Percentiles rank a stretch among this genome's conserved stretches.
These are phyloP conservation scores for Phoma sp. DNA, from an alignment of 2,329 filamentous ascomycete genomes.

Conservation along the genomic window DNA sequence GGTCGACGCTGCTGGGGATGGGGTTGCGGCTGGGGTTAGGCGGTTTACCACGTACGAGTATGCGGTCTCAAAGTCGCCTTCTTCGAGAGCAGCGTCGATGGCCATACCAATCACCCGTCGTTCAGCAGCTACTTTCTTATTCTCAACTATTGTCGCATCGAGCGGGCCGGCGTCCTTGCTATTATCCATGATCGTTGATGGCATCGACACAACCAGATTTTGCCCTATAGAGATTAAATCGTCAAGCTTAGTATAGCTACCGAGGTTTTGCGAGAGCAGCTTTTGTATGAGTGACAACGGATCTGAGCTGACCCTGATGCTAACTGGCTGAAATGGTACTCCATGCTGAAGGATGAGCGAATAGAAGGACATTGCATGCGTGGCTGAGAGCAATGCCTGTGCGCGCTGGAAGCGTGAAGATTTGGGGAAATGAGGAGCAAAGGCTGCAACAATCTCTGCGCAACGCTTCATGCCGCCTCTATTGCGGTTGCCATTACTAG, in stretches of 20 bases:
- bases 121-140: constrained; percentile 58
- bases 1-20: constrained; percentile 31
- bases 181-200: constrained; percentile 43
- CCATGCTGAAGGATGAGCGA: constrained; percentile 80
- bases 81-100: constrained; percentile 75
- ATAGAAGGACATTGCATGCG: constrained; percentile 78
- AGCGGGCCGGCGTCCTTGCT: constrained; percentile 59
- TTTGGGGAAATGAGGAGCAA: constrained; percentile 64
- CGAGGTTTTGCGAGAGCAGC: constrained; percentile 76
- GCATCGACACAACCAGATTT: constrained; percentile 63
- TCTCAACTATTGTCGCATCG: constrained; percentile 31
- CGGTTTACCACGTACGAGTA: constrained; percentile 83
- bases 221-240: constrained; percentile 74
- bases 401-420: constrained; percentile 63
- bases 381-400: constrained; percentile 73
- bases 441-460: constrained; percentile 65
- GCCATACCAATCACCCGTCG: constrained; percentile 80
- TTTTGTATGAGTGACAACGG: constrained; percentile 76
- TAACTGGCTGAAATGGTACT: constrained; percentile 80
- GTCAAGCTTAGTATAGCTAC: constrained; percentile 76
- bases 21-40: constrained; percentile 52
- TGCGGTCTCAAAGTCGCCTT: constrained; percentile 85
- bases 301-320: constrained; percentile 78
- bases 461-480: constrained; percentile 80
- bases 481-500: constrained; percentile 79